These are phyloP conservation scores for Penicillium sp. DNA, from an alignment of 2,329 filamentous ascomycete species.

Conservation along the genomic window DNA sequence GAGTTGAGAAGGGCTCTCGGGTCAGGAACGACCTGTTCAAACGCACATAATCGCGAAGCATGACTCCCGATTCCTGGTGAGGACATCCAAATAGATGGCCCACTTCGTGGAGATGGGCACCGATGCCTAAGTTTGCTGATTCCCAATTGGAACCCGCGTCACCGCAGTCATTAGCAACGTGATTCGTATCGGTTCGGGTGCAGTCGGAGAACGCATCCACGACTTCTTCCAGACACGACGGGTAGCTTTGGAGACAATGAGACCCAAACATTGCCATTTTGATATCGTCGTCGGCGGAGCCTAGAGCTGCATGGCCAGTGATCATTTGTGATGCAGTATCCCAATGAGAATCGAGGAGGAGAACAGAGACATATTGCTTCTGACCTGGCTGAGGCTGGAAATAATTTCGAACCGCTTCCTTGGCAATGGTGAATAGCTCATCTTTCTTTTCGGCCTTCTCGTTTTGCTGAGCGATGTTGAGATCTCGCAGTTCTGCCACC, in stretches of 20 bases:
- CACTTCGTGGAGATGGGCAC: conserved; percentile 86
- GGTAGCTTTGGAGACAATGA: conserved; percentile 88
- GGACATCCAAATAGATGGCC: conserved; percentile 89
- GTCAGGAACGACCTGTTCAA: conserved; percentile 80
- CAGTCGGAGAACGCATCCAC: conserved; percentile 86
- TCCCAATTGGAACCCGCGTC: conserved; percentile 93
- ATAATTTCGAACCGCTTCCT: conserved; percentile 72
- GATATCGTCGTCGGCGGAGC: conserved; percentile 68
- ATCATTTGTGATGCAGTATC: conserved; percentile 69
- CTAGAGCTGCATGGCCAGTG: conserved; percentile 79
- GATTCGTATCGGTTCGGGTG: conserved; percentile 77
- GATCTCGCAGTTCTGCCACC: conserved; percentile 74
- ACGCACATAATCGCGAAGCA: conserved; percentile 82
- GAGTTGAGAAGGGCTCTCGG: conserved; percentile 80
- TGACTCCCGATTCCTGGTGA: conserved; percentile 86
- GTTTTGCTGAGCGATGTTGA: conserved; percentile 77
- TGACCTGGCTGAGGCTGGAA: conserved; percentile 74
- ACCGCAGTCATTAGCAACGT: conserved; percentile 80
- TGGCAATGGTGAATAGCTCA: conserved; percentile 73
- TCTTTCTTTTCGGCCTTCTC: conserved; percentile 65
- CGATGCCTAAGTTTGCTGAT: conserved; percentile 89
- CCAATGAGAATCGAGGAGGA: conserved; percentile 89
- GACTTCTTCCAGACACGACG: conserved; percentile 83
- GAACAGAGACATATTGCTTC: conserved; percentile 80
- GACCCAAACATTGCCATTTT: conserved; percentile 90